These are phyloP conservation scores for Canna indica DNA, from an alignment of 176 grass and related monocot genomes.

Conservation along the genomic window DNA sequence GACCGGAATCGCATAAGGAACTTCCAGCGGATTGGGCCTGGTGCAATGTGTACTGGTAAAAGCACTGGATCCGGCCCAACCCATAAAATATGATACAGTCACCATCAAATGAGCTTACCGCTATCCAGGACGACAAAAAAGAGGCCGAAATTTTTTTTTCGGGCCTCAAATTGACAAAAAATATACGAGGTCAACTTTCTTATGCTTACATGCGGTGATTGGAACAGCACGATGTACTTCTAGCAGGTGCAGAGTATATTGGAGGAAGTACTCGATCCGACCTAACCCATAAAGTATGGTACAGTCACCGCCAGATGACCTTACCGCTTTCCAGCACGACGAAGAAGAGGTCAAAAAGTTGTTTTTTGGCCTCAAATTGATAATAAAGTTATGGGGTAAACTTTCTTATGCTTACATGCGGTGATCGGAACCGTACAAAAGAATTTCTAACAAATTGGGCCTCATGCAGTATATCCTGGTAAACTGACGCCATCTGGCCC, in stretches of 20 bases:
- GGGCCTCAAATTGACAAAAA: background rate
- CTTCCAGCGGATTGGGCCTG: too few relatives aligned
- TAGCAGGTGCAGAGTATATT: too few relatives aligned
- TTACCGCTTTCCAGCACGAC: background rate
- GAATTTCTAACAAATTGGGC: too few relatives aligned
- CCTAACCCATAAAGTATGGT: background rate
- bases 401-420: background rate
- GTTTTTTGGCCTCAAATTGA: background rate
- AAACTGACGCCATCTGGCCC: too few relatives aligned
- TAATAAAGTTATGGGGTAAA: background rate
- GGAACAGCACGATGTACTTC: background rate
- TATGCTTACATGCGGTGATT: background rate
- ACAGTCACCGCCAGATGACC: background rate
- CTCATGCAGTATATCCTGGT: too few relatives aligned
- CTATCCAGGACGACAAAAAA: background rate
- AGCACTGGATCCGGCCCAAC: background rate
- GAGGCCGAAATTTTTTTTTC: background rate
- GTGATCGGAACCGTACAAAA: background rate
- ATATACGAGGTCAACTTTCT: background rate
- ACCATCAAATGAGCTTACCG: background rate
- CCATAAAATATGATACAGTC: background rate
- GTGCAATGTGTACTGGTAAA: too few relatives aligned
- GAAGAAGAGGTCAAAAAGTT: background rate
- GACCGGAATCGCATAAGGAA: too few relatives aligned
- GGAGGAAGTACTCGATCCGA: too few relatives aligned